Evolutionary conservation across 2,329 filamentous ascomycete species (phyloP).

Genomic region (Arthrobotrys pseudoclavata): DNA sequence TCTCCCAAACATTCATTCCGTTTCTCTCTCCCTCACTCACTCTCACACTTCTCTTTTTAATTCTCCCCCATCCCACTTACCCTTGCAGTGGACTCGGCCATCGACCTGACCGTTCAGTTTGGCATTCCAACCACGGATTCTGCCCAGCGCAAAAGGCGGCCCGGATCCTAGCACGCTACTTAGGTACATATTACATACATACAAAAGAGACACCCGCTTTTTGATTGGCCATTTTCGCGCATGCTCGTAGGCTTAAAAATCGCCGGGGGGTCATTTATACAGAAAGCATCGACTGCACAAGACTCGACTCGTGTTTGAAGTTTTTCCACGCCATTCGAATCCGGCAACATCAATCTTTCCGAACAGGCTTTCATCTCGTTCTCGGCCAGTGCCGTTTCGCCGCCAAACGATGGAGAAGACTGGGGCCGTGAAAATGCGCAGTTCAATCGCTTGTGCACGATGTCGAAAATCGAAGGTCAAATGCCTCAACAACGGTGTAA

Average conservation of each 20-base stretch:
- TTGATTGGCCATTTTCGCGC: constrained; percentile 51
- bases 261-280: constrained; percentile 31
- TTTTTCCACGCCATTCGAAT: constrained; percentile 2
- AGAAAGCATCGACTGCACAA: constrained; percentile 36
- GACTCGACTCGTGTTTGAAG: constrained; percentile 24
- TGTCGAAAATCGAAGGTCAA: constrained; percentile 77
- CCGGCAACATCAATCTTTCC: constrained; percentile 1
- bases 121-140: constrained; percentile 58
- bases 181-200: constrained; percentile 39
- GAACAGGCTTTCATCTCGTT: constrained; percentile 1
- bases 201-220: constrained; percentile 13
- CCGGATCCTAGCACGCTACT: constrained; percentile 22
- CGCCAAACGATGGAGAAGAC: constrained; percentile 60
- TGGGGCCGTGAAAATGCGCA: constrained; percentile 61
- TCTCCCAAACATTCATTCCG: constrained; percentile 15
- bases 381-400: constrained; percentile 11
- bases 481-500: constrained; percentile 82
- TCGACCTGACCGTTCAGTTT: constrained; percentile 18
- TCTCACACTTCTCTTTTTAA: constrained; percentile 16
- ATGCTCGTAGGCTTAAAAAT: constrained; percentile 46
- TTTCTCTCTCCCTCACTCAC: constrained; percentile 6
- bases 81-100: constrained; percentile 6
- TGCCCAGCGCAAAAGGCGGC: constrained; percentile 44
- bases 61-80: constrained; percentile 40
- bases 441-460: constrained; percentile 64